These are phyloP conservation scores for Emergomyces orientalis DNA, from an alignment of 2,329 filamentous ascomycete genomes.

Conservation along the genomic window DNA sequence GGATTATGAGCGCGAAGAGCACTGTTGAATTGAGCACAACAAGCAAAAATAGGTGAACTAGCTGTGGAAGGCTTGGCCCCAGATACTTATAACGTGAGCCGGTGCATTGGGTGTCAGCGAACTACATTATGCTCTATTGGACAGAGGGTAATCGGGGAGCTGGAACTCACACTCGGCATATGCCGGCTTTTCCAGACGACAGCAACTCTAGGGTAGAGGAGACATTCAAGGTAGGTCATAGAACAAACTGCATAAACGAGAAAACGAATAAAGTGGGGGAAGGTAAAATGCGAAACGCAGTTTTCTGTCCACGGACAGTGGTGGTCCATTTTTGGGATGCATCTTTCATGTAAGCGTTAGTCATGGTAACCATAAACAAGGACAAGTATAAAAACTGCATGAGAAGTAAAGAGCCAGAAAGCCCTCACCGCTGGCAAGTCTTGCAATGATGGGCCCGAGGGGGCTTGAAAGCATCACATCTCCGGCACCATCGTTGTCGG, in stretches of 20 bases:
- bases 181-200: constrained; percentile 48
- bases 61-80: constrained; percentile 45
- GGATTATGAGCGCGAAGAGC: constrained; percentile 46
- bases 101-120: constrained; percentile 11
- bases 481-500: constrained; percentile 49
- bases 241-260: constrained; percentile 50
- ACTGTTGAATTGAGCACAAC: constrained; percentile 48
- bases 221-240: constrained; percentile 48
- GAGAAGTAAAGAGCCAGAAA: background rate
- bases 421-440: constrained; percentile 47
- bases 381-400: background rate
- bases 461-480: constrained; percentile 52
- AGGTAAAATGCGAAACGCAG: constrained; percentile 56
- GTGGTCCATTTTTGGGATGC: constrained; percentile 57
- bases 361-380: constrained; percentile 12
- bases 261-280: constrained; percentile 57
- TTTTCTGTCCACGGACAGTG: constrained; percentile 60
- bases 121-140: background rate
- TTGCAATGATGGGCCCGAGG: constrained; percentile 58
- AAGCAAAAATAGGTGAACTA: constrained; percentile 48
- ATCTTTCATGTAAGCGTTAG: constrained; percentile 31
- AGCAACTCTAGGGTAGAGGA: constrained; percentile 44
- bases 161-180: constrained; percentile 46
- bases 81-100: constrained; percentile 42
- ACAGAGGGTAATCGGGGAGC: background rate